These are phyloP conservation scores for Hyaloperonospora arabidopsidis DNA, from an alignment of 352 stramenopile species.

Conservation along the genomic window DNA sequence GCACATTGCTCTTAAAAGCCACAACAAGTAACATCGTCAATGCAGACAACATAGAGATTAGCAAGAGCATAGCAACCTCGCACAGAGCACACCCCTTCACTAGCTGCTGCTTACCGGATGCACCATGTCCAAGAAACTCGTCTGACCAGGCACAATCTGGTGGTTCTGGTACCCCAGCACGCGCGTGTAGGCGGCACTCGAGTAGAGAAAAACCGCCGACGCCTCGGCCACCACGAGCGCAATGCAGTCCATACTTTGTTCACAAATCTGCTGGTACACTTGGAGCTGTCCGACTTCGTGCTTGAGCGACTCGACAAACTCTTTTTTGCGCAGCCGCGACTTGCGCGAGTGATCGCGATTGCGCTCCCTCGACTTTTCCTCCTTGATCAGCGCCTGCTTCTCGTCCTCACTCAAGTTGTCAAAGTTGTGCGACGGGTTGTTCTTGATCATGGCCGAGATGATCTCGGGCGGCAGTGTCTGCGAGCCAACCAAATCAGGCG, in stretches of 20 bases:
- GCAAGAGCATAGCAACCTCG: background rate
- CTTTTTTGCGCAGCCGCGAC: conserved; percentile 91
- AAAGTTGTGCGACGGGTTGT: conserved; percentile 54
- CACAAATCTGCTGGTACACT: conserved; percentile 81
- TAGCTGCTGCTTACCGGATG: conserved; percentile 43
- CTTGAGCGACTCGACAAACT: conserved; percentile 92
- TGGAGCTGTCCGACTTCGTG: conserved; percentile 73
- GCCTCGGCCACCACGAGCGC: conserved; percentile 59
- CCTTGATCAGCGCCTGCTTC: conserved; percentile 69
- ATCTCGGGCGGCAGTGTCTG: conserved; percentile 77
- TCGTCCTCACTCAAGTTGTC: conserved; percentile 79
- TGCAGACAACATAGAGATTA: background rate
- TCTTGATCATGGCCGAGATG: conserved; percentile 78
- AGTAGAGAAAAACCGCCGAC: conserved; percentile 58
- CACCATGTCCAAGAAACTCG: conserved; percentile 78
- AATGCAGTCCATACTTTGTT: conserved; percentile 76
- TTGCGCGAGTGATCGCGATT: conserved; percentile 94
- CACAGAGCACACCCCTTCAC: background rate
- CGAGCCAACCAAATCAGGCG: conserved; percentile 43
- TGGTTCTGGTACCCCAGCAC: conserved; percentile 72
- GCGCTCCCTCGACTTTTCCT: conserved; percentile 82
- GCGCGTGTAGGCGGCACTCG: conserved; percentile 57
- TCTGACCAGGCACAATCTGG: conserved; percentile 63
- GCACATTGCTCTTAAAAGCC: conserved; percentile 39
- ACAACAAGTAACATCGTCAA: background rate